phyloP scores from a whole-genome alignment of 768 basidiomycete genomes.

The Glaciozyma antarctica region DNA sequence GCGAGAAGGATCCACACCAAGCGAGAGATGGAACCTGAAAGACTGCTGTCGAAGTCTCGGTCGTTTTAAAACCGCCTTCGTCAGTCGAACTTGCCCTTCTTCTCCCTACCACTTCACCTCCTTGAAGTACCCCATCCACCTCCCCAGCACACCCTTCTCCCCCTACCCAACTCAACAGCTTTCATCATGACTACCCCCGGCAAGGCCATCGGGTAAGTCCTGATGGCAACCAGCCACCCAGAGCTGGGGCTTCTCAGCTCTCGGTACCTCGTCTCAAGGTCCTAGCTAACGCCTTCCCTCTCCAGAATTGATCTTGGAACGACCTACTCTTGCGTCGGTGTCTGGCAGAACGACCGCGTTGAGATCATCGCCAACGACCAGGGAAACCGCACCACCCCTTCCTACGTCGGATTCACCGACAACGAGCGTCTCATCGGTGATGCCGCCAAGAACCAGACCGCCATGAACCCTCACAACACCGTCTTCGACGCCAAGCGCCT shows the following conservation, averaged over 20 bases:
- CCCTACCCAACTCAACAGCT: not conserved
- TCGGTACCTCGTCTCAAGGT: not conserved
- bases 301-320: not conserved
- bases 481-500: constrained; percentile 98
- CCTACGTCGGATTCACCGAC: constrained; percentile 47
- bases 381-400: constrained; percentile 46
- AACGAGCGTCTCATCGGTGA: constrained; percentile 93
- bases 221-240: not conserved
- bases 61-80: too few species aligned
- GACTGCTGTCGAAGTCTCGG: too few species aligned
- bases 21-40: too few species aligned
- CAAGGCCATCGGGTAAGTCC: not conserved
- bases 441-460: constrained; percentile 97
- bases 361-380: constrained; percentile 44
- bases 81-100: too few species aligned
- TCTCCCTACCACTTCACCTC: too few species aligned
- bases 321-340: constrained; percentile 45
- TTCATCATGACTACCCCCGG: constrained; percentile 2
- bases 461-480: constrained; percentile 90
- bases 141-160: constrained; percentile 3
- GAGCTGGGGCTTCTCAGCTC: not conserved
- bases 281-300: not conserved
- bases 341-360: constrained; percentile 43
- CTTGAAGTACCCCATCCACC: too few species aligned
- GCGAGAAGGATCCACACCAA: too few species aligned